These are phyloP conservation scores for Aspergillus kassunensis DNA, from an alignment of 495 filamentous ascomycete species.

Conservation along the genomic window DNA sequence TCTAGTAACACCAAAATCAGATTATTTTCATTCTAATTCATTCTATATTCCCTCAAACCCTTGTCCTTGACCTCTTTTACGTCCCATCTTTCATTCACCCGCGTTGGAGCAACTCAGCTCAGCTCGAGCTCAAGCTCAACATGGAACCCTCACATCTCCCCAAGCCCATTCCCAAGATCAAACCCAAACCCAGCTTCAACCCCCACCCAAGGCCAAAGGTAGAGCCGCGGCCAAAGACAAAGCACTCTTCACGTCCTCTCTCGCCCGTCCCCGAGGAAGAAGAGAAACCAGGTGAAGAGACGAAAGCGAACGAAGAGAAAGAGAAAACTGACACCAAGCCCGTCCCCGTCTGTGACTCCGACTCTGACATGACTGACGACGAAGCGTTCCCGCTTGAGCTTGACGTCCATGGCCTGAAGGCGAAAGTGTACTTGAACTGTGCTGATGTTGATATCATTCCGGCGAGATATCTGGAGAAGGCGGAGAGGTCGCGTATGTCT, in stretches of 20 bases:
- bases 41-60: background rate
- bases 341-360: no score
- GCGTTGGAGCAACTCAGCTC: no score
- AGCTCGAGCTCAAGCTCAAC: background rate
- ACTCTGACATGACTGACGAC: background rate
- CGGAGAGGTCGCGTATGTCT: slow-evolving; percentile 20
- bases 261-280: slow-evolving; percentile 1
- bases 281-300: background rate
- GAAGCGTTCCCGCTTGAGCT: slow-evolving; percentile 11
- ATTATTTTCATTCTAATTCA: background rate
- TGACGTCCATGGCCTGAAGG: slow-evolving; percentile 22
- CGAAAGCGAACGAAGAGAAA: background rate
- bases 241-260: background rate
- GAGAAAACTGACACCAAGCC: background rate
- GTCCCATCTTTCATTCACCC: background rate
- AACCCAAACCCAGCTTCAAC: no score
- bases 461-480: slow-evolving; percentile 17
- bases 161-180: no score
- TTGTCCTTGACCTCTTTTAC: background rate
- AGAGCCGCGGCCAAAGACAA: no score
- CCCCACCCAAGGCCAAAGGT: no score
- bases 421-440: slow-evolving; percentile 22
- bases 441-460: slow-evolving; percentile 25
- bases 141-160: no score
- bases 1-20: slow-evolving; percentile 5